Conservation (phyloP, 164 flowering plant genomes). For the Warburgia ugandensis region DNA sequence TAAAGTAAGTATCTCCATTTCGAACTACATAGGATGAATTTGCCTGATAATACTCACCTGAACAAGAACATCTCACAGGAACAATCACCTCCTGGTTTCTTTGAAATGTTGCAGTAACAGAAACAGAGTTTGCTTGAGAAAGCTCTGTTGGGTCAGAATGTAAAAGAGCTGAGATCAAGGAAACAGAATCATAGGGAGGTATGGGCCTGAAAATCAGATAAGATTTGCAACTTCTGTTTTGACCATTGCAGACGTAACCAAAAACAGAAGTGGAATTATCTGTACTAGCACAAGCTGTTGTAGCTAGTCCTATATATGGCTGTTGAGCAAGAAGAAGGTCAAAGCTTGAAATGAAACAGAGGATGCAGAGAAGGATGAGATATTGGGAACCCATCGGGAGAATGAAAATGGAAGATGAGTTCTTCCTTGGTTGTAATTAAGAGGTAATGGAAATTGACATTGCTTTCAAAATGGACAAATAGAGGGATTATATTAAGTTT, state of each 20-base stretch:
- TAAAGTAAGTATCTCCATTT: conserved; percentile 17
- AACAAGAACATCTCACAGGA: conserved; percentile 73
- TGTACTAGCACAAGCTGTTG: conserved; percentile 24
- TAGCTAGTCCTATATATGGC: conserved; percentile 30
- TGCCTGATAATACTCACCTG: conserved; percentile 52
- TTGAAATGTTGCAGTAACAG: conserved; percentile 21
- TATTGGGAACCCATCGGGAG: conserved; percentile 14
- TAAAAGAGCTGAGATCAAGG: conserved; percentile 49
- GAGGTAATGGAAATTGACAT: too few species aligned
- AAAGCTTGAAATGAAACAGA: conserved; percentile 17
- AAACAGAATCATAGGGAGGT: conserved; percentile 39
- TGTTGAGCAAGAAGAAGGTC: conserved; percentile 42
- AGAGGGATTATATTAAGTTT: too few species aligned
- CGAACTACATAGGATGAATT: conserved; percentile 35
- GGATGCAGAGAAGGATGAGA: conserved; percentile 11
- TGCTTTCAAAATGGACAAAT: too few species aligned
- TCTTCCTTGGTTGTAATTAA: not conserved
- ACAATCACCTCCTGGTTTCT: conserved; percentile 45
- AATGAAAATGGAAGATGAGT: not conserved
- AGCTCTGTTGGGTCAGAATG: conserved; percentile 38
- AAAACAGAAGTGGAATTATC: conserved; percentile 34
- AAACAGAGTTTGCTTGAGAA: conserved; percentile 40
- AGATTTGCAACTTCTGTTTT: conserved; percentile 36
- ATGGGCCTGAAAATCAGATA: conserved; percentile 48
- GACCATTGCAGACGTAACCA: conserved; percentile 60